Conservation (phyloP, 371 early-diverging fungal species). For the Mucor indicus region DNA sequence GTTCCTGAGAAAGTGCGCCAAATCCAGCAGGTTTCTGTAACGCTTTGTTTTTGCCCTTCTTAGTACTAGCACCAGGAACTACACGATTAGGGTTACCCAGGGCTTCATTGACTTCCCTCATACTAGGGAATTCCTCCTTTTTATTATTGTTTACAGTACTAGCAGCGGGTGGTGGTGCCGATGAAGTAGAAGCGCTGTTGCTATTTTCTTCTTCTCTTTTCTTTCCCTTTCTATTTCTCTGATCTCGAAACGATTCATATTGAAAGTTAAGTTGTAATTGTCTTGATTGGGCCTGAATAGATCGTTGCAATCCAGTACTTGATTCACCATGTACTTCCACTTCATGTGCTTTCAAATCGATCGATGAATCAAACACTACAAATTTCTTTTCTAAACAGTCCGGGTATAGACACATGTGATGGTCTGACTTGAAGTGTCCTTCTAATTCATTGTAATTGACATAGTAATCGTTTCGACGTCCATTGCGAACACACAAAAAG, state of each 20-base stretch:
- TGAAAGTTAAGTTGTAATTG: constrained; percentile 57
- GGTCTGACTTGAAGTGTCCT: constrained; percentile 81
- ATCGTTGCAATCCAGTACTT: constrained; percentile 26
- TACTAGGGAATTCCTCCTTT: constrained; percentile 1
- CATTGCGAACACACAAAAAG: constrained; percentile 75
- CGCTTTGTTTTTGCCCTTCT: constrained; percentile 11
- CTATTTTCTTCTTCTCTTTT: constrained; percentile 3
- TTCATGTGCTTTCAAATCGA: constrained; percentile 89
- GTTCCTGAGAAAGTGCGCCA: constrained; percentile 20
- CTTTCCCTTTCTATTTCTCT: constrained; percentile 5
- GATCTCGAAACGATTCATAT: constrained; percentile 36
- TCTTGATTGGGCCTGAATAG: constrained; percentile 40
- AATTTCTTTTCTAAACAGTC: constrained; percentile 92
- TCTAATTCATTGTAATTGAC: constrained; percentile 77
- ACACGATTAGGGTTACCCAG: constrained; percentile 1
- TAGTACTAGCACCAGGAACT: constrained; percentile 12
- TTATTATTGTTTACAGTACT: not conserved
- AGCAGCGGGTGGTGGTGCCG: not conserved
- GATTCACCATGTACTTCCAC: constrained; percentile 53
- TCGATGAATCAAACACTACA: constrained; percentile 89
- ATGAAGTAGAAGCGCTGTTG: not conserved
- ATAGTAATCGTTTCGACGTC: constrained; percentile 84
- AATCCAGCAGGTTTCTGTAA: constrained; percentile 31
- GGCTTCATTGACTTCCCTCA: constrained; percentile 2
- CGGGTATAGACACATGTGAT: constrained; percentile 76